Evolutionary conservation across 2,329 filamentous ascomycete genomes (phyloP).

Genomic region (Talaromyces atroroseus): DNA sequence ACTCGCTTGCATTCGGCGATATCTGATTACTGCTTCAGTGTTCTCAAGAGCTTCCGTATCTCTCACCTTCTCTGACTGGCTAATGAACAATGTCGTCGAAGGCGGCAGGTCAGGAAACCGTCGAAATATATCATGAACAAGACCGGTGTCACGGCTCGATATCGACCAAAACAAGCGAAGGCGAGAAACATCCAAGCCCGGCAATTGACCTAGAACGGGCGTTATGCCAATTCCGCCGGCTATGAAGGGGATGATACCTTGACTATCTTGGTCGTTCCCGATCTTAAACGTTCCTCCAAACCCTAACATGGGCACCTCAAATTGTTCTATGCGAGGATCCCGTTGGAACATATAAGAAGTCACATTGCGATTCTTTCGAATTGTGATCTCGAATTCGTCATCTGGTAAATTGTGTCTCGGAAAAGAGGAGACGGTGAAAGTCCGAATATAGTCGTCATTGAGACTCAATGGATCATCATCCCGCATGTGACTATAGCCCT

Average conservation of each 20-base stretch:
- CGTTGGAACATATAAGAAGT: slow-evolving; percentile 61
- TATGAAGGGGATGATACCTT: slow-evolving; percentile 54
- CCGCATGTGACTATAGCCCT: slow-evolving; percentile 77
- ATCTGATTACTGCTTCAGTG: slow-evolving; percentile 32
- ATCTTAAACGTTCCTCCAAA: slow-evolving; percentile 64
- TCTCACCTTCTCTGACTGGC: slow-evolving; percentile 35
- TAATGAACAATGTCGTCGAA: slow-evolving; percentile 60
- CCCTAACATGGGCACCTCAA: slow-evolving; percentile 64
- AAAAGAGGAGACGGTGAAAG: slow-evolving; percentile 70
- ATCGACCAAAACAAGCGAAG: slow-evolving; percentile 66
- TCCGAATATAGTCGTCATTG: slow-evolving; percentile 79
- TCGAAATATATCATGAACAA: slow-evolving; percentile 57
- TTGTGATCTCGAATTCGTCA: slow-evolving; percentile 65
- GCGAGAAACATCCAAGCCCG: slow-evolving; percentile 41
- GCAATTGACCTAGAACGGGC: slow-evolving; percentile 67
- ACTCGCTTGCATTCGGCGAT: slow-evolving; percentile 42
- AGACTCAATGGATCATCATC: slow-evolving; percentile 72
- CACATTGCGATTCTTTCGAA: slow-evolving; percentile 62
- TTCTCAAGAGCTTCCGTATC: slow-evolving; percentile 33
- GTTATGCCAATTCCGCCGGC: slow-evolving; percentile 81
- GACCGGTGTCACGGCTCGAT: slow-evolving; percentile 53
- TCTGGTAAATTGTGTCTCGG: slow-evolving; percentile 36
- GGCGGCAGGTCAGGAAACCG: slow-evolving; percentile 48
- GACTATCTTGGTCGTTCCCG: slow-evolving; percentile 20
- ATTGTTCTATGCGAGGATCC: slow-evolving; percentile 43